Conservation (phyloP, 306 rosid species). For the Ziziphus jujuba region DNA sequence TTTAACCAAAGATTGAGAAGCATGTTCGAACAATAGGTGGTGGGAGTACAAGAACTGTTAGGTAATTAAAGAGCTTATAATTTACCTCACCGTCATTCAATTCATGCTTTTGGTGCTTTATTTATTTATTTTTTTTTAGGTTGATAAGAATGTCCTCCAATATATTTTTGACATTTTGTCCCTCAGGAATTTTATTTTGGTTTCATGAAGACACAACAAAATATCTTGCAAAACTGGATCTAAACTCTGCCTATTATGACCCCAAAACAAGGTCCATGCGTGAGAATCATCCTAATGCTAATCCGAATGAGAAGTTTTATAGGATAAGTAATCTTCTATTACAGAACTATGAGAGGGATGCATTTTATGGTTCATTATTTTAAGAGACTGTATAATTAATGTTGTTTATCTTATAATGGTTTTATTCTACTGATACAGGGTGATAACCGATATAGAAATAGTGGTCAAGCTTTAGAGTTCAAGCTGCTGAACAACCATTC, state of each 20-base stretch:
- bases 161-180: too few relatives aligned
- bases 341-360: neutral
- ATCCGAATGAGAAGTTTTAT: slow-evolving; percentile 65
- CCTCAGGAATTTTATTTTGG: slow-evolving; percentile 51
- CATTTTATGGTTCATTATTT: neutral
- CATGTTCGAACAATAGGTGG: slow-evolving; percentile 73
- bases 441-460: slow-evolving; percentile 58
- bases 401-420: neutral
- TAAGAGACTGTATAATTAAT: neutral
- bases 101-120: neutral
- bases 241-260: slow-evolving; percentile 61
- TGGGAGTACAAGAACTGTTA: slow-evolving; percentile 72
- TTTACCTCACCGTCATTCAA: neutral
- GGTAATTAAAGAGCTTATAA: slow-evolving; percentile 39
- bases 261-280: slow-evolving; percentile 73
- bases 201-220: slow-evolving; percentile 66
- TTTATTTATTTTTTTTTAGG: neutral
- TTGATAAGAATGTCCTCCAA: neutral
- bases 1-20: slow-evolving; percentile 80
- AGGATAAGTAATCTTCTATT: slow-evolving; percentile 27
- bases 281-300: slow-evolving; percentile 72
- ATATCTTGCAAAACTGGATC: slow-evolving; percentile 62
- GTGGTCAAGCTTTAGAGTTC: slow-evolving; percentile 71
- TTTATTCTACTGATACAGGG: slow-evolving; percentile 30
- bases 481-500: slow-evolving; percentile 59